phyloP scores from a whole-genome alignment of 441 rosid genomes.

The Kokia cookei region DNA sequence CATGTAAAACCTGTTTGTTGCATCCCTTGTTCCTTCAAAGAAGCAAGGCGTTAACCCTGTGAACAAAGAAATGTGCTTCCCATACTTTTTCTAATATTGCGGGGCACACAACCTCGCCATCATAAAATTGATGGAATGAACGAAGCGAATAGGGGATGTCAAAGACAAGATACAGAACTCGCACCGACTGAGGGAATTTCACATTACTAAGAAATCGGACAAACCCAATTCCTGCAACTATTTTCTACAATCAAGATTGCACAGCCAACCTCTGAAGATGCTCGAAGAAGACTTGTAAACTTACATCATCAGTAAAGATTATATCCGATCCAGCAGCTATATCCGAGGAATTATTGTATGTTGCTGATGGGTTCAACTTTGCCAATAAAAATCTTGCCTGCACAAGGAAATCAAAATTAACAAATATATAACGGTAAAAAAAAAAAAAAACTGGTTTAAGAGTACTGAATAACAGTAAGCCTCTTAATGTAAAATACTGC shows the following conservation, averaged over 20 bases:
- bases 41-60: conserved; percentile 4
- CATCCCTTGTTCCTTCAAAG: conserved; percentile 10
- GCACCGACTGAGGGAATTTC: background rate
- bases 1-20: background rate
- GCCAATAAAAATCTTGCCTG: conserved; percentile 98
- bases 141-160: background rate
- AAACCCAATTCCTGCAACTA: background rate
- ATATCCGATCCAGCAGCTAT: conserved; percentile 86
- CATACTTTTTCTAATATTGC: conserved; percentile 15
- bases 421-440: background rate
- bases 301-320: conserved; percentile 92
- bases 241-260: conserved; percentile 57
- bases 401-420: conserved; percentile 2
- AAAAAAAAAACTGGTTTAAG: background rate
- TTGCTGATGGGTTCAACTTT: conserved; percentile 97
- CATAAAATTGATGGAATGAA: conserved; percentile 9
- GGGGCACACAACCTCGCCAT: conserved; percentile 7
- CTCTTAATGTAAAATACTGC: background rate
- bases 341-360: conserved; percentile 77
- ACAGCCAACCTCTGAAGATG: conserved; percentile 98
- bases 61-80: conserved; percentile 23
- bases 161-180: background rate
- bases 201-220: background rate
- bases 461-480: background rate
- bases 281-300: conserved; percentile 91